Evolutionary conservation across 2,329 filamentous ascomycete species (phyloP), one percentile per base, ranked within the genome.

Genomic region (Diplocarpon mali): DNA sequence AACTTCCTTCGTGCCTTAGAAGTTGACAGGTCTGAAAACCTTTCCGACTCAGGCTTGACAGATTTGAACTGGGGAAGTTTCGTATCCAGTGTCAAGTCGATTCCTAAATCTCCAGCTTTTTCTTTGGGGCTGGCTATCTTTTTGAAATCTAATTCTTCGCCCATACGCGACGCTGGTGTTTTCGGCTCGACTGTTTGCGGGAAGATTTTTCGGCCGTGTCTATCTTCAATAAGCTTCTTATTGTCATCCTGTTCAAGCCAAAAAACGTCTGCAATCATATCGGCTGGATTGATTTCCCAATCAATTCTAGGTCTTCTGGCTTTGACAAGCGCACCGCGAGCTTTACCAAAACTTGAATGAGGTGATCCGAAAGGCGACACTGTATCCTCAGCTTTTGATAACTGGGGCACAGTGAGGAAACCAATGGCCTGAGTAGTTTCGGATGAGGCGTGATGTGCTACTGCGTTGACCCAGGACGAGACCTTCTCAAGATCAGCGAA

Each of bases 211-310:
- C 76, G 73, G 58, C 87, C 87, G 56, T 85, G 70, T 12, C 80
- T 78, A 62, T 95, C 84, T 59, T 94, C 85, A 35, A 95, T 82
- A 24, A 88, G 69, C 42, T 72, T 73, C 61, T 89, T 93, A 63
- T 95, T 88, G 46, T 81, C 70, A 28, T 75, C 77, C 57, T 89
- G 80, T 61, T 95, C 87, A 16, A 93, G 67, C 92, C 92, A 98
- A 58, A 89, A 86, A 1, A 83, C 73, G 66, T 98, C 92, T 4
- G 89, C 89, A 38, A 96, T 69, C 62, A 95, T 73, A 60, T 96
- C 89, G 45, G 85, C 80, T 0, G 90, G 85, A 36, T 83, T 77
- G 14, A 89, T 77, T 32, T 77, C 73, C 92, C 92, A 96, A 58
- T 94, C 88, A 17, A 88, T 78, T 47, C 85, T 77, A 1, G 84